phyloP scores from a whole-genome alignment of 164 flowering plant genomes.

The Chimonanthus praecox region DNA sequence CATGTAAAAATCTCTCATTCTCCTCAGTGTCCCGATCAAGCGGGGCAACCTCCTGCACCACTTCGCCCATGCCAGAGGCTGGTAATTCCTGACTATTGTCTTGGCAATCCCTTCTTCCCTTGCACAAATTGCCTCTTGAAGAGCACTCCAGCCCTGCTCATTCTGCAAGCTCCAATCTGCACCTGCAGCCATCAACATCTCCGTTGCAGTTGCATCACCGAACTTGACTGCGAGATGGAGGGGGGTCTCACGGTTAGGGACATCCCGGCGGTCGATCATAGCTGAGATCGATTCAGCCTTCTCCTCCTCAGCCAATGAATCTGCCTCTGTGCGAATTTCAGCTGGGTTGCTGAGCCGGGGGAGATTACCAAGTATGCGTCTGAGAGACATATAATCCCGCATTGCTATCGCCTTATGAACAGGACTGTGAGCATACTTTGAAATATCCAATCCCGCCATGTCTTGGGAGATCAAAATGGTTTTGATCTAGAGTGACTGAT shows the following conservation, averaged over 20 bases:
- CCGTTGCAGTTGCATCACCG: constrained; percentile 54
- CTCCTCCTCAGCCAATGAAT: constrained; percentile 58
- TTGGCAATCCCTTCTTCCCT: constrained; percentile 64
- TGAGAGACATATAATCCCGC: constrained; percentile 54
- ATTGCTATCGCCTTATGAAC: constrained; percentile 57
- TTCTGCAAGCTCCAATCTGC: constrained; percentile 83
- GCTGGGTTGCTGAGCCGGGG: constrained; percentile 51
- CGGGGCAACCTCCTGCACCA: constrained; percentile 91
- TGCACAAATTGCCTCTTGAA: constrained; percentile 81
- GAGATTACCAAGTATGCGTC: constrained; percentile 45
- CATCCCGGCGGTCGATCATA: constrained; percentile 69
- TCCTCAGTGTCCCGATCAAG: constrained; percentile 53
- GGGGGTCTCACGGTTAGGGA: constrained; percentile 77
- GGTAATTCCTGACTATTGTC: constrained; percentile 73
- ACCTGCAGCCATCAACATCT: constrained; percentile 83
- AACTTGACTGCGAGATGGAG: constrained; percentile 80
- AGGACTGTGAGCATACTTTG: constrained; percentile 61
- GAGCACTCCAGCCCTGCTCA: constrained; percentile 83
- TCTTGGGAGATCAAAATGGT: constrained; percentile 17
- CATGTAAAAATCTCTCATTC: constrained; percentile 93
- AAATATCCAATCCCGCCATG: constrained; percentile 45
- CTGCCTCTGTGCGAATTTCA: constrained; percentile 51
- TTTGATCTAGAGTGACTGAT: constrained; percentile 2
- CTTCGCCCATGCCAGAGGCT: constrained; percentile 89
- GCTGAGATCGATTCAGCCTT: constrained; percentile 74